Percentiles rank a stretch among this genome's conserved stretches.
phyloP scores from a whole-genome alignment of 2,329 filamentous ascomycete genomes.

The Fusarium chlamydosporum region DNA sequence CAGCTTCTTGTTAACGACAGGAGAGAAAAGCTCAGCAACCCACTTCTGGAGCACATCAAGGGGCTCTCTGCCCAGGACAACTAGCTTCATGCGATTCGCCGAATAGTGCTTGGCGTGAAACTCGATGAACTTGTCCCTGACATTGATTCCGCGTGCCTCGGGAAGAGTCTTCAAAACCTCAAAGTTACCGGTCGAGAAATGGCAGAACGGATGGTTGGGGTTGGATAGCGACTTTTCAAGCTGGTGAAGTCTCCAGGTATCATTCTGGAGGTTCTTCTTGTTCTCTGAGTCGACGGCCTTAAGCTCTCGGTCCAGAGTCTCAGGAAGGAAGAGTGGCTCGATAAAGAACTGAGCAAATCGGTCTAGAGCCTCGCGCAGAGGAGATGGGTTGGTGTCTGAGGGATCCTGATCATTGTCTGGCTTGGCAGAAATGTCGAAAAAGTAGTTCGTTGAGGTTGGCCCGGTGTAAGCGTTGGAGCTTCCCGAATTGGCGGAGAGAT shows the following conservation, averaged over 20 bases:
- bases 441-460: constrained; percentile 95
- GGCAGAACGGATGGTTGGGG: constrained; percentile 87
- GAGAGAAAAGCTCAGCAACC: constrained; percentile 86
- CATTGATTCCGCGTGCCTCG: constrained; percentile 82
- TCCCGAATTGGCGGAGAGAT: constrained; percentile 89
- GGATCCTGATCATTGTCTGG: constrained; percentile 72
- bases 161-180: constrained; percentile 88
- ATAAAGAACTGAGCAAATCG: constrained; percentile 96
- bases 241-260: constrained; percentile 89
- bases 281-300: constrained; percentile 94
- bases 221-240: constrained; percentile 91
- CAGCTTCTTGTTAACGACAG: constrained; percentile 85
- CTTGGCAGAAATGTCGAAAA: constrained; percentile 92
- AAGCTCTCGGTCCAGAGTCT: constrained; percentile 87
- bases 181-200: constrained; percentile 92
- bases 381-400: constrained; percentile 69
- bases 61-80: constrained; percentile 84
- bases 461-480: constrained; percentile 96
- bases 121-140: constrained; percentile 91
- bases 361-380: constrained; percentile 84
- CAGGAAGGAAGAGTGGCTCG: constrained; percentile 85
- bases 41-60: constrained; percentile 86
- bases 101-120: constrained; percentile 94
- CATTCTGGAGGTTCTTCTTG: constrained; percentile 96
- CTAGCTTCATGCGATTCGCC: constrained; percentile 93